Evolutionary conservation across 192 early-diverging fungal genomes (phyloP).

Genomic region (Linnemannia exigua): DNA sequence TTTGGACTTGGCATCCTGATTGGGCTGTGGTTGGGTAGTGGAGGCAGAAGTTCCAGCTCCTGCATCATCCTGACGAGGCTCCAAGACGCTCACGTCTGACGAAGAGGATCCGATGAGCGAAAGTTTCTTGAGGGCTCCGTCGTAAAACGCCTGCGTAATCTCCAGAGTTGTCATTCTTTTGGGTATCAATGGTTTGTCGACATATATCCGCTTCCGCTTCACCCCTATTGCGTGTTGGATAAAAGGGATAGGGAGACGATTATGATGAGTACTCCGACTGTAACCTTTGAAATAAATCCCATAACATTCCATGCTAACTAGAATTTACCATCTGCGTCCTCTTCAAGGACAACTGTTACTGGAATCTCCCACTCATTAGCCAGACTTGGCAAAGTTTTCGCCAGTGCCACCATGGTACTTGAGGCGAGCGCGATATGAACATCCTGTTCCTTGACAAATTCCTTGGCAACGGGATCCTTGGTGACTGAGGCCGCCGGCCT

Average conservation of each 20-base stretch:
- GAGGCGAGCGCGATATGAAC: slow-evolving; percentile 40
- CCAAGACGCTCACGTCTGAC: slow-evolving; percentile 20
- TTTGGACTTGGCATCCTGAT: neutral
- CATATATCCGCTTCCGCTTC: slow-evolving; percentile 39
- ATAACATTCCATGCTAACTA: neutral
- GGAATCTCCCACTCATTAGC: slow-evolving; percentile 49
- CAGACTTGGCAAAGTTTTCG: slow-evolving; percentile 31
- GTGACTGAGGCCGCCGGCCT: slow-evolving; percentile 14
- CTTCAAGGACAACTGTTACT: slow-evolving; percentile 34
- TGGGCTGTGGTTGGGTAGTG: neutral
- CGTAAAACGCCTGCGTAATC: slow-evolving; percentile 48
- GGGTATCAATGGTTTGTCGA: slow-evolving; percentile 44
- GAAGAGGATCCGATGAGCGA: slow-evolving; percentile 23
- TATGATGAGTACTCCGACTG: neutral
- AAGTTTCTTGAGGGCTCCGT: slow-evolving; percentile 36
- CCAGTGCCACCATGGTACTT: slow-evolving; percentile 40
- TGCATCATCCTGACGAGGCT: neutral
- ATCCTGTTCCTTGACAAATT: slow-evolving; percentile 42
- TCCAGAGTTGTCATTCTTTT: slow-evolving; percentile 44
- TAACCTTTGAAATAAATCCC: neutral
- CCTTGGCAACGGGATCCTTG: slow-evolving; percentile 16
- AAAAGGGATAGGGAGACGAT: neutral
- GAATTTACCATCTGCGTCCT: slow-evolving; percentile 31
- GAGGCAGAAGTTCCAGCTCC: neutral
- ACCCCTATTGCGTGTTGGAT: slow-evolving; percentile 1